Conservation (phyloP, 2,329 filamentous ascomycete species). For the Xylaria polymorpha region DNA sequence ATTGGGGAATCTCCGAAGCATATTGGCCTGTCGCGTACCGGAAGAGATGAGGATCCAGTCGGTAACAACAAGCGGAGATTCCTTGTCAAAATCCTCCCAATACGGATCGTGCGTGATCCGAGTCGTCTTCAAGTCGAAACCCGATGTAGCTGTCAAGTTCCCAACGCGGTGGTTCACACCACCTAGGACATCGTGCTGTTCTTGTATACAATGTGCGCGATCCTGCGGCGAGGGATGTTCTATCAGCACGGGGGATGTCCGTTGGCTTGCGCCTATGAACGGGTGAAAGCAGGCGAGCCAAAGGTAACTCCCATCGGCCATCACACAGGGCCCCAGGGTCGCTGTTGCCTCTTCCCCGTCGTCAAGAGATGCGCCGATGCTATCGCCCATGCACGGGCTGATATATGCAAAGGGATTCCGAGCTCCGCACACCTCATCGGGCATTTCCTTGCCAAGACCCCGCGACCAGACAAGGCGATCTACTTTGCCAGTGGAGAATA, state of each 20-base stretch:
- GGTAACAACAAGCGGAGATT: slow-evolving; percentile 56
- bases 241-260: slow-evolving; percentile 46
- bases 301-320: slow-evolving; percentile 51
- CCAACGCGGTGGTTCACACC: slow-evolving; percentile 51
- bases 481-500: slow-evolving; percentile 55
- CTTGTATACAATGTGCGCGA: slow-evolving; percentile 51
- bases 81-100: slow-evolving; percentile 57
- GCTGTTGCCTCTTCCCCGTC: slow-evolving; percentile 53
- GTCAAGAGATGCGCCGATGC: slow-evolving; percentile 54
- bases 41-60: slow-evolving; percentile 59
- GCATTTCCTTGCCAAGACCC: slow-evolving; percentile 53
- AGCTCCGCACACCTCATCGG: slow-evolving; percentile 56
- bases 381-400: slow-evolving; percentile 59
- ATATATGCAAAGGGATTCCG: slow-evolving; percentile 58
- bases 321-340: slow-evolving; percentile 57
- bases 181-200: slow-evolving; percentile 54
- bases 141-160: slow-evolving; percentile 55
- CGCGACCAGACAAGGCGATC: slow-evolving; percentile 56
- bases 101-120: slow-evolving; percentile 58
- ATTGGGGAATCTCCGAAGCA: slow-evolving; percentile 56
- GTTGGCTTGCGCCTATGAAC: slow-evolving; percentile 54
- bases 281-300: slow-evolving; percentile 60
- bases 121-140: slow-evolving; percentile 57
- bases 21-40: slow-evolving; percentile 52
- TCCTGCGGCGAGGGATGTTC: slow-evolving; percentile 59